phyloP scores from a whole-genome alignment of 1,139 yeast species.

The Taiozyma onychis region DNA sequence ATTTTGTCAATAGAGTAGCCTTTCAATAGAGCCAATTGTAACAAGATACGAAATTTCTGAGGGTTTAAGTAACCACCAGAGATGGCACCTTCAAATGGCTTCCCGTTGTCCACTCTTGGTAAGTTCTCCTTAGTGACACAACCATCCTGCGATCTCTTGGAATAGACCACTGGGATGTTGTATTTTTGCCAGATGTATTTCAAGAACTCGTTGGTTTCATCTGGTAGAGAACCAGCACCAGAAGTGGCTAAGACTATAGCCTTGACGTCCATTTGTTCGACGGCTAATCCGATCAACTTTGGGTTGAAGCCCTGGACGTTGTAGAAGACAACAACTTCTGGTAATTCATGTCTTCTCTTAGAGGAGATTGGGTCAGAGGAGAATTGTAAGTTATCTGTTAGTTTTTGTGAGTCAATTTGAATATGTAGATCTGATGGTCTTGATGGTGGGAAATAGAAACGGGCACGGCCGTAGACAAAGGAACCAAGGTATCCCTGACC shows the following conservation, averaged over 20 bases:
- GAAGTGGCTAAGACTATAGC: slow-evolving; percentile 64
- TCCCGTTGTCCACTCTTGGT: slow-evolving; percentile 30
- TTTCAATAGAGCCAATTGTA: slow-evolving; percentile 47
- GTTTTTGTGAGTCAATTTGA: slow-evolving; percentile 25
- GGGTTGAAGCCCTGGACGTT: slow-evolving; percentile 58
- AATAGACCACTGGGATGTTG: slow-evolving; percentile 51
- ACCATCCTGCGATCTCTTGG: slow-evolving; percentile 64
- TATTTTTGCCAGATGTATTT: slow-evolving; percentile 31
- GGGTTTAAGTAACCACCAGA: slow-evolving; percentile 69
- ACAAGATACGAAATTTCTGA: slow-evolving; percentile 54
- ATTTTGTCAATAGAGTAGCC: slow-evolving; percentile 31
- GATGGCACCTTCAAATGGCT: slow-evolving; percentile 32
- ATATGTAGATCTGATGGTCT: slow-evolving; percentile 49
- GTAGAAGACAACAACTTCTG: slow-evolving; percentile 48
- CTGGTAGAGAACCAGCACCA: slow-evolving; percentile 67
- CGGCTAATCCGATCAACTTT: slow-evolving; percentile 38
- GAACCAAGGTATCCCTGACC: slow-evolving; percentile 70
- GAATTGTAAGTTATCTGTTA: slow-evolving; percentile 22
- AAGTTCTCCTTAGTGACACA: slow-evolving; percentile 47
- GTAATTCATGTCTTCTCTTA: slow-evolving; percentile 26
- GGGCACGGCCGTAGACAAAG: slow-evolving; percentile 60
- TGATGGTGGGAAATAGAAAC: slow-evolving; percentile 57
- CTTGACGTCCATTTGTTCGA: slow-evolving; percentile 36
- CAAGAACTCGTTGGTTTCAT: slow-evolving; percentile 40
- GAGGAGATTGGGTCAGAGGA: slow-evolving; percentile 26